These are phyloP conservation scores for Tirmania nivea DNA, from an alignment of 495 filamentous ascomycete species.

Conservation along the genomic window DNA sequence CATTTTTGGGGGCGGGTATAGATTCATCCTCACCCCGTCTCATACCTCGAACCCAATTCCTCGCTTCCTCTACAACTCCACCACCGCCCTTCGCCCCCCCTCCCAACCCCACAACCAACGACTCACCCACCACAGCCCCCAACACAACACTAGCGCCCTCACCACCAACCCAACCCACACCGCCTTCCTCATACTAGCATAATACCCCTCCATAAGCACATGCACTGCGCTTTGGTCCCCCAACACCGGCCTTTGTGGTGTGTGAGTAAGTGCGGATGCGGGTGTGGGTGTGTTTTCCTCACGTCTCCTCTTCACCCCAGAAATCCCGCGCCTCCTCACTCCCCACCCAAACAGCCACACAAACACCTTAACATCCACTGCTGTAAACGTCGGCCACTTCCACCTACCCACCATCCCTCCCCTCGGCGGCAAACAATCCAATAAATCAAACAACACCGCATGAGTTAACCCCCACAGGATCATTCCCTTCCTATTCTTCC, in stretches of 20 bases:
- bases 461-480: conserved; percentile 59
- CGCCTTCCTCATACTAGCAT: conserved; percentile 37
- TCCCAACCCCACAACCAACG: no score
- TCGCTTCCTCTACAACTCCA: no score
- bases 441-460: conserved; percentile 48
- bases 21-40: no score
- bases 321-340: conserved; percentile 24
- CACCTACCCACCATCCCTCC: conserved; percentile 36
- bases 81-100: no score
- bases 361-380: conserved; percentile 37
- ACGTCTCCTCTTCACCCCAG: no score
- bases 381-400: conserved; percentile 54
- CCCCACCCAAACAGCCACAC: conserved; percentile 39
- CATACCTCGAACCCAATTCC: no score
- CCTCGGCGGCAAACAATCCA: conserved; percentile 45
- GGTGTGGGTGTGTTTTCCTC: no score
- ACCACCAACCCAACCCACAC: conserved; percentile 31
- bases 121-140: conserved; percentile 1
- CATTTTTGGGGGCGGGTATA: no score
- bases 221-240: conserved; percentile 23
- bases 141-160: conserved; percentile 14
- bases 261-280: no score
- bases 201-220: conserved; percentile 48
- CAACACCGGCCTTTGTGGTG: no score
- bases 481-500: conserved; percentile 16